phyloP scores from a whole-genome alignment of 805 yeast genomes.

The Candida germanica region DNA sequence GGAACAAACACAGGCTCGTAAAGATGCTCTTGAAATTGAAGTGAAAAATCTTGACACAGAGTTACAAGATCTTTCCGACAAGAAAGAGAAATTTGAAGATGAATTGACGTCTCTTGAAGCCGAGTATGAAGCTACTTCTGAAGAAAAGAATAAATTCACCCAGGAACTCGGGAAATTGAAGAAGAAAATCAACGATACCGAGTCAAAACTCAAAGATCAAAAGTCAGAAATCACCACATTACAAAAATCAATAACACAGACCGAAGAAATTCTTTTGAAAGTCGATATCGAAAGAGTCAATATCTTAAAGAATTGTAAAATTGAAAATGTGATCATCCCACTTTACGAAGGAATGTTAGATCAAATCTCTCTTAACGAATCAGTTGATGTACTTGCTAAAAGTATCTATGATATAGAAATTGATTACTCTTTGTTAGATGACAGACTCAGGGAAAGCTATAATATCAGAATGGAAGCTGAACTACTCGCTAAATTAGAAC shows the following conservation, averaged over 20 bases:
- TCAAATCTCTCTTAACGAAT: conserved; percentile 57
- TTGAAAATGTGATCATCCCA: conserved; percentile 67
- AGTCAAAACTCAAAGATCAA: conserved; percentile 34
- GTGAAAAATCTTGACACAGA: conserved; percentile 32
- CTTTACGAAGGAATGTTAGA: conserved; percentile 58
- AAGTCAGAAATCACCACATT: conserved; percentile 27
- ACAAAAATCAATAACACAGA: conserved; percentile 32
- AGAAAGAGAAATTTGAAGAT: conserved; percentile 27
- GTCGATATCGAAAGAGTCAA: conserved; percentile 54
- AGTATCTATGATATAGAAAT: conserved; percentile 49
- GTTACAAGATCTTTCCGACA: conserved; percentile 26
- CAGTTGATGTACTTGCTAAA: conserved; percentile 34
- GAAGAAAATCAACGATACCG: conserved; percentile 20
- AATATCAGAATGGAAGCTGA: conserved; percentile 39
- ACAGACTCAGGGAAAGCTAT: conserved; percentile 41
- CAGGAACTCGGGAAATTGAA: conserved; percentile 16
- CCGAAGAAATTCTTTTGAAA: conserved; percentile 55
- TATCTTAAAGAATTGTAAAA: conserved; percentile 66
- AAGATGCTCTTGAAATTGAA: conserved; percentile 42
- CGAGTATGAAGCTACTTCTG: conserved; percentile 21
- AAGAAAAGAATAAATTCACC: conserved; percentile 17
- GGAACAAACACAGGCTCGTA: conserved; percentile 47
- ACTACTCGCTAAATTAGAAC: conserved; percentile 30
- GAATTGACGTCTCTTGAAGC: conserved; percentile 26
- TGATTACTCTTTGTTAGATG: conserved; percentile 49